Conservation (phyloP, 176 grass and related monocot genomes). For the Raddia guianensis region DNA sequence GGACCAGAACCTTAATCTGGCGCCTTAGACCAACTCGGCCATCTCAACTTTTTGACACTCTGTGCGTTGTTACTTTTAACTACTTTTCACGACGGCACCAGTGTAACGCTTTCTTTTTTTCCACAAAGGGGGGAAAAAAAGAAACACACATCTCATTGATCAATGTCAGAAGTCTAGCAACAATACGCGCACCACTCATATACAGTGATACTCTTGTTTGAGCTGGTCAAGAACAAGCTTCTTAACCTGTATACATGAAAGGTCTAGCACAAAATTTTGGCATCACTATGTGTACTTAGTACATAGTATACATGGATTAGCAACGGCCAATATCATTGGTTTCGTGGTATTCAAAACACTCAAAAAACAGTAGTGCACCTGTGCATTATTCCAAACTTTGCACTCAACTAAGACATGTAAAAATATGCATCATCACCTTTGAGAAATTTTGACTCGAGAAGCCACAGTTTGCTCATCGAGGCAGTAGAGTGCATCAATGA, state of each 20-base stretch:
- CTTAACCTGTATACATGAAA: background rate
- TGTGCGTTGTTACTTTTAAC: too few relatives aligned
- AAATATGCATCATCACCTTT: background rate
- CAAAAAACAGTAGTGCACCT: background rate
- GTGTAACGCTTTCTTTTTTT: too few relatives aligned
- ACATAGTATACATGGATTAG: background rate
- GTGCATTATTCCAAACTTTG: conserved; percentile 12
- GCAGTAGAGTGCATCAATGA: conserved; percentile 66
- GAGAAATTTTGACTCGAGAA: conserved; percentile 50
- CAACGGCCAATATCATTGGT: background rate
- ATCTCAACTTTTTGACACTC: conserved; percentile 24
- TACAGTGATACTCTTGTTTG: background rate
- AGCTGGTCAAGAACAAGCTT: background rate
- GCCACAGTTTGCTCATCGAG: conserved; percentile 50
- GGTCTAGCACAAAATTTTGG: background rate
- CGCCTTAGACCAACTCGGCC: conserved; percentile 84
- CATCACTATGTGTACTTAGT: background rate
- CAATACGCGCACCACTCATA: background rate
- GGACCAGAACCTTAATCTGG: conserved; percentile 66
- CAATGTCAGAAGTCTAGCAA: background rate
- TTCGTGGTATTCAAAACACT: background rate
- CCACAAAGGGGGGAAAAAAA: too few relatives aligned
- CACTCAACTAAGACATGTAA: background rate
- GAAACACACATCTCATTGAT: too few relatives aligned
- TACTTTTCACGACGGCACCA: too few relatives aligned